These are phyloP conservation scores for Mortierella sp. DNA, from an alignment of 371 early-diverging fungal species.

Conservation along the genomic window DNA sequence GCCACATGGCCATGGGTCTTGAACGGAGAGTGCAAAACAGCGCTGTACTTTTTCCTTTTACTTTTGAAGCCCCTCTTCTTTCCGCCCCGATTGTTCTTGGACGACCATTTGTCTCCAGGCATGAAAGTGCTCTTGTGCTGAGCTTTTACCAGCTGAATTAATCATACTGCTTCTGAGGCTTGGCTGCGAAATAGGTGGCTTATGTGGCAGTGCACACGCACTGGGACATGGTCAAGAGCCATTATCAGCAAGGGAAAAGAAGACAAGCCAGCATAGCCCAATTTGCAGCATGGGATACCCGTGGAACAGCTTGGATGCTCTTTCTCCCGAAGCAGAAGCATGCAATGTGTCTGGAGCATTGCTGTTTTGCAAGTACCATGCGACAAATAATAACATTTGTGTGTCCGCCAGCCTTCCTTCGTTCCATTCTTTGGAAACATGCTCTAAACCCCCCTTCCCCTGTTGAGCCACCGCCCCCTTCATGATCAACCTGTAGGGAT, in stretches of 20 bases:
- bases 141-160: background rate
- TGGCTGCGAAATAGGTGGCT: background rate
- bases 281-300: background rate
- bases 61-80: background rate
- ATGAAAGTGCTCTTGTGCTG: conserved; percentile 1
- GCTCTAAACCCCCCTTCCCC: background rate
- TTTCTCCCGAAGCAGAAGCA: background rate
- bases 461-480: conserved; percentile 9
- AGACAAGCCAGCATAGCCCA: conserved; percentile 3
- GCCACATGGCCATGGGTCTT: conserved; percentile 1
- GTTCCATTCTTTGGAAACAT: conserved; percentile 3
- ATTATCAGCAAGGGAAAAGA: background rate
- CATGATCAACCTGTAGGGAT: conserved; percentile 14
- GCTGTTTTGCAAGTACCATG: background rate
- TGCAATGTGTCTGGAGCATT: background rate
- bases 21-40: background rate
- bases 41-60: background rate
- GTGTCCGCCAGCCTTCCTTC: background rate
- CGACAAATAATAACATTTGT: background rate
- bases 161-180: background rate
- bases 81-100: background rate
- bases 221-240: background rate
- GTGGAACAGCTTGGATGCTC: background rate
- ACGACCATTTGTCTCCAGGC: background rate
- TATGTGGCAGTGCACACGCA: conserved; percentile 7